Conservation (phyloP, 164 flowering plant species). For the Vitis labrusca region DNA sequence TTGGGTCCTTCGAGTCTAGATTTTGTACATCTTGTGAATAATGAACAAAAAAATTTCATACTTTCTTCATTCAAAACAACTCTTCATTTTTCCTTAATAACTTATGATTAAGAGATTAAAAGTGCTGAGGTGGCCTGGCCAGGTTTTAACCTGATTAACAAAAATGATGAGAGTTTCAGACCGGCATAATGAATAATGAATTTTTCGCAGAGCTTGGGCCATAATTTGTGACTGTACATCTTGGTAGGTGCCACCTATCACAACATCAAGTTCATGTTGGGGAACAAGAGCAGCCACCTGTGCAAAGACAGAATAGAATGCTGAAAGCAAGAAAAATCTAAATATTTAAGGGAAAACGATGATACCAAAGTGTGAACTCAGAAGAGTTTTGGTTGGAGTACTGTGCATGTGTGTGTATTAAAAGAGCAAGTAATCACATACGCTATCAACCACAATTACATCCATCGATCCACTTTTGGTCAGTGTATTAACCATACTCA, state of each 20-base stretch:
- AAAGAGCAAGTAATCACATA: constrained; percentile 32
- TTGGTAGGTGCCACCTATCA: constrained; percentile 16
- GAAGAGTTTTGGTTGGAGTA: too few relatives aligned
- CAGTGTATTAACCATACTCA: constrained; percentile 30
- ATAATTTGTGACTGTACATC: constrained; percentile 60
- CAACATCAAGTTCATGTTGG: constrained; percentile 58
- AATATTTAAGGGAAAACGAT: too few relatives aligned
- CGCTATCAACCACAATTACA: constrained; percentile 91
- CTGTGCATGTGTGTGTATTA: too few relatives aligned
- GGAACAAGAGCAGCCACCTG: constrained; percentile 97
- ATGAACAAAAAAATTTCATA: too few relatives aligned
- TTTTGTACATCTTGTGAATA: too few relatives aligned
- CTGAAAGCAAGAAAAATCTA: not conserved
- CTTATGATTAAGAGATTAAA: not conserved
- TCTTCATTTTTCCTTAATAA: too few relatives aligned
- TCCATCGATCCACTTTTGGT: constrained; percentile 65
- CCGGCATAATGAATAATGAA: constrained; percentile 52
- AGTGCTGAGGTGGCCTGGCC: too few relatives aligned
- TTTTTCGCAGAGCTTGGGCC: constrained; percentile 74
- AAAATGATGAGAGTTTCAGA: constrained; percentile 74
- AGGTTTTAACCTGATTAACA: constrained; percentile 64
- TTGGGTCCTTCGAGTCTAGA: too few relatives aligned
- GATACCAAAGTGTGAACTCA: too few relatives aligned
- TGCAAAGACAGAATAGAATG: constrained; percentile 6
- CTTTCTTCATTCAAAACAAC: too few relatives aligned